Percentiles rank a stretch among this genome's conserved stretches.
phyloP scores from a whole-genome alignment of 1,139 yeast genomes.

The Sugiyamaella pinicola region DNA sequence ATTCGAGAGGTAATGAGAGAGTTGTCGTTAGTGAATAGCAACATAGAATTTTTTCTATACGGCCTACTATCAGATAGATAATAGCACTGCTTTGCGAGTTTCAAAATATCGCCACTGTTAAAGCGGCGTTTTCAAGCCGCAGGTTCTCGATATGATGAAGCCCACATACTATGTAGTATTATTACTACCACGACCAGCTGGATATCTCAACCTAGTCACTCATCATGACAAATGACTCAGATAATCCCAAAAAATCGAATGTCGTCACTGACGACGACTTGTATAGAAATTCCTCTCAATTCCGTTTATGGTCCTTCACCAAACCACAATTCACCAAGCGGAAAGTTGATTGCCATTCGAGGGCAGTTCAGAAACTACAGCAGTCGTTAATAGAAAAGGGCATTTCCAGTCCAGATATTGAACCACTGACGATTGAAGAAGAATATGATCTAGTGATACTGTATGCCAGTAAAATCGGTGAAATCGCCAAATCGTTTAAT shows the following conservation, averaged over 20 bases:
- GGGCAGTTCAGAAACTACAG: slow-evolving; percentile 51
- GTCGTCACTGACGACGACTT: slow-evolving; percentile 67
- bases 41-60: too few species aligned
- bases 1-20: too few species aligned
- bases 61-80: too few species aligned
- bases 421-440: slow-evolving; percentile 58
- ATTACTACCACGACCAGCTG: too few species aligned
- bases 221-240: slow-evolving; percentile 9
- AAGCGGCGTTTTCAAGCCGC: too few species aligned
- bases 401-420: slow-evolving; percentile 46
- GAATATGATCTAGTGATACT: slow-evolving; percentile 67
- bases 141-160: too few species aligned
- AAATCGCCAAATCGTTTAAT: slow-evolving; percentile 56
- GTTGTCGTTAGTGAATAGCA: too few species aligned
- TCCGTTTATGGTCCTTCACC: slow-evolving; percentile 80
- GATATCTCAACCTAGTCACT: too few species aligned
- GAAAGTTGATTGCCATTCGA: slow-evolving; percentile 53
- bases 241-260: slow-evolving; percentile 7
- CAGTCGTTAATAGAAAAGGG: slow-evolving; percentile 42
- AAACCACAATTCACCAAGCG: slow-evolving; percentile 53
- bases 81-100: too few species aligned
- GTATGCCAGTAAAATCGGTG: slow-evolving; percentile 71
- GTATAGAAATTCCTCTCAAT: slow-evolving; percentile 85
- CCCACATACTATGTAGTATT: too few species aligned
- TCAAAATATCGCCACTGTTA: too few species aligned